Evolutionary conservation across 257 asterid genomes (phyloP).

Genomic region (Solanum virginianum): DNA sequence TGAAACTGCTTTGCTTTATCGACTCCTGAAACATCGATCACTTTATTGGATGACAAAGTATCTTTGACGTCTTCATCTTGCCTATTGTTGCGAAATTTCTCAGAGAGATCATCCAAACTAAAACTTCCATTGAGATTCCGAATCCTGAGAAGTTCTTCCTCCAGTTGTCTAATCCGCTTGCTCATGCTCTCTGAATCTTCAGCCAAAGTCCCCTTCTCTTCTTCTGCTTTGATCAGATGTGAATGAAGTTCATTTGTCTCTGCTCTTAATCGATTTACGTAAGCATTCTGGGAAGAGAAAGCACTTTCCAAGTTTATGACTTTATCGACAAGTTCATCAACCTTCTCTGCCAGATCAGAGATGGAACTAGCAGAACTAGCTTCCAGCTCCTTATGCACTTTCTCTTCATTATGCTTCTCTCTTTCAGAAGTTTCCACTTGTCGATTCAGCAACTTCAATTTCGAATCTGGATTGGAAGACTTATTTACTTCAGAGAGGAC

Average conservation of each 20-base stretch:
- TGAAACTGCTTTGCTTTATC: neutral
- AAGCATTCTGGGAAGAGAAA: constrained; percentile 23
- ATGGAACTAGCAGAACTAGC: constrained; percentile 8
- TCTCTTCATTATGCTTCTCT: constrained; percentile 1
- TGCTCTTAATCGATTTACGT: constrained; percentile 20
- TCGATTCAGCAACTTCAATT: neutral
- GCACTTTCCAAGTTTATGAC: constrained; percentile 20
- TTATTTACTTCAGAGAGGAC: neutral
- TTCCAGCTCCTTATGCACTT: constrained; percentile 8
- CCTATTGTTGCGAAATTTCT: constrained; percentile 12
- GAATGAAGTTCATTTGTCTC: constrained; percentile 22
- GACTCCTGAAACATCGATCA: neutral
- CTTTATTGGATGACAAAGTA: neutral
- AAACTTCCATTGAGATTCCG: constrained; percentile 13
- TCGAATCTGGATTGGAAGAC: neutral
- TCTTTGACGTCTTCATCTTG: constrained; percentile 14
- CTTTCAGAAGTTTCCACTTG: constrained; percentile 2
- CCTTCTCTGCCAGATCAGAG: constrained; percentile 28
- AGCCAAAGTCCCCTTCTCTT: constrained; percentile 15
- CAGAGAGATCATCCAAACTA: constrained; percentile 6
- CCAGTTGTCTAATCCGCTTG: constrained; percentile 22
- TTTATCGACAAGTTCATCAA: constrained; percentile 33
- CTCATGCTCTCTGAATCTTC: constrained; percentile 15
- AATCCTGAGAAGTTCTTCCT: constrained; percentile 21
- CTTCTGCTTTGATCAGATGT: constrained; percentile 11